Base-by-base conservation (phyloP, 1,284 basidiomycete genomes). In the Boletus mariae region DNA sequence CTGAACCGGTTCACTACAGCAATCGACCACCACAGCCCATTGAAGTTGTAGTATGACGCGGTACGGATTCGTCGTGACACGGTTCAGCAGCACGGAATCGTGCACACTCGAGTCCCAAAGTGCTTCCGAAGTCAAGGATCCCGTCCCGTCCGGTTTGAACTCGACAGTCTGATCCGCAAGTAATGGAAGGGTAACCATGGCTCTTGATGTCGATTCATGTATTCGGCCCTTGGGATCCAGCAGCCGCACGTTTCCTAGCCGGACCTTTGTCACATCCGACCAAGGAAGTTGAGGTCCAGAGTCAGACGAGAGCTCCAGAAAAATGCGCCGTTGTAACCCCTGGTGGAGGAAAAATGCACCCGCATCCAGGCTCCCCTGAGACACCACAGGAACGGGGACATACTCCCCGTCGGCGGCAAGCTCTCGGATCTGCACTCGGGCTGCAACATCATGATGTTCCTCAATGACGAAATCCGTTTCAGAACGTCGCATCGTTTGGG, bases 41-140 rank as follows among this genome's bases (percentile, higher is more conserved):
- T 77, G 80, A 2, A 97, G 66, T 60, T 90, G 87, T 32, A 98
- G 69, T 34, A 98, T 73, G 9, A 97, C 79, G 23, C 91, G 84
- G 58, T 95, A 91, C 43, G 85, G 85, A 5, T 81, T 67, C 1
- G 82, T 77, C 1, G 96, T 98, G 23, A 92, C 84, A 15, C 87
- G 82, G 69, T 98, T 96, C 55, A 99, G 79, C 50, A 95, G 76
- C 15, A 84, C 71, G 4, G 92, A 94, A 62, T 94, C 87, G 71
- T 98, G 96, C 6, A 93, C 77, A 55, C 93, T 92, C 2, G 92
- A 92, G 72, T 99, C 97, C 96, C 96, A 99, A 5, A 91, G 76
- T 0, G 87, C 87, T 49, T 84, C 80, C 5, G 85, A 87, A 29
- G 76, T 73, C 43, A 96, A 71, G 7, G 70, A 70, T 4, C 90